Base-by-base conservation (phyloP, 2,329 filamentous ascomycete genomes). In the Nothophoma quercina region DNA sequence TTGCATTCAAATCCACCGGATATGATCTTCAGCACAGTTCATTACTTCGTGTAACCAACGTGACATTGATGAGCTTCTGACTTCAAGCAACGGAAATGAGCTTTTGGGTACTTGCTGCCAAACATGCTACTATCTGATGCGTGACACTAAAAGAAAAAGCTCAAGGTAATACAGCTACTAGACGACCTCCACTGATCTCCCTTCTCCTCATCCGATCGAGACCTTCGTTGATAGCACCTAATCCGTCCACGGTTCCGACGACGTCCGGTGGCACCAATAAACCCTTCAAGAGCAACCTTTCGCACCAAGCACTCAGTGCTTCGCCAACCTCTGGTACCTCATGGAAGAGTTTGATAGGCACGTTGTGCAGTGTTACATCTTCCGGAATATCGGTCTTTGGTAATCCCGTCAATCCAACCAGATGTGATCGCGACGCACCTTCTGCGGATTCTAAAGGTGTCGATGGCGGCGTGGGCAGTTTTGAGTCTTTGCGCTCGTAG, bases 311-410 rank as follows among this genome's bases (percentile, higher is more conserved):
- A 10, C 85, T 85, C 46, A 91, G 68, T 0, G 78, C 79, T 56
- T 86, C 82, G 0, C 89, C 89, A 0, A 91, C 77, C 1, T 78
- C 78, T 0, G 85, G 82, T 0, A 86, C 80, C 51, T 88, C 85
- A 65, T 93, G 89, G 64, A 90, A 92, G 4, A 90, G 65, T 71
- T 92, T 92, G 56, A 93, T 89, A 0, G 89, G 89, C 0, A 92
- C 86, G 0, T 79, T 84, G 64, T 91, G 88, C 50, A 85, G 81
- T 5, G 77, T 68, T 0, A 85, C 77, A 0, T 79, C 79, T 0
- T 76, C 73, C 0, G 72, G 70, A 1, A 73, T 71, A 15, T 58
- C 45, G 4, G 75, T 75, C 64, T 89, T 90, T 0, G 89, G 89
- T 3, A 90, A 59, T 0, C 88, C 88, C 0, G 85, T 85, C 35